Evolutionary conservation across 2,329 filamentous ascomycete species (phyloP).

Genomic region (Fusarium subtropicale): DNA sequence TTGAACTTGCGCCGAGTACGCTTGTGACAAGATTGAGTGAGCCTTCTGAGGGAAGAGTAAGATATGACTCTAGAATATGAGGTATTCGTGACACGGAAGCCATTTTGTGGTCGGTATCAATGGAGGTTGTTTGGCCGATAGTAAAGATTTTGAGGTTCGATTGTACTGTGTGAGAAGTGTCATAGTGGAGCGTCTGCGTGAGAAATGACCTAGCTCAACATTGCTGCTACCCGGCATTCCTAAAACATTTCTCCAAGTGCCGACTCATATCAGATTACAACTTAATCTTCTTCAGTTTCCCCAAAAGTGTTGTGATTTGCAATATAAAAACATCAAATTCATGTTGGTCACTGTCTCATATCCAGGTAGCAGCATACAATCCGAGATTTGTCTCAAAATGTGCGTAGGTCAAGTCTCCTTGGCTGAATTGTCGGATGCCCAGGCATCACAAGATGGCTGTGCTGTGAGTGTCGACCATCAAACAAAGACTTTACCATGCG

Average conservation of each 20-base stretch:
- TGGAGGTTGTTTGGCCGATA: conserved; percentile 17
- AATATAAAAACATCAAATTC: neutral
- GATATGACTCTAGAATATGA: conserved; percentile 72
- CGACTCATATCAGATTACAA: neutral
- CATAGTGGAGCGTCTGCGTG: conserved; percentile 16
- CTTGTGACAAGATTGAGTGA: conserved; percentile 75
- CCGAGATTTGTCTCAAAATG: neutral
- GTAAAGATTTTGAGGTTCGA: conserved; percentile 34
- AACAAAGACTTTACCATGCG: neutral
- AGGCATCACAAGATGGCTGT: neutral
- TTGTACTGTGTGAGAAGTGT: conserved; percentile 36
- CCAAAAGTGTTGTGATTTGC: too few relatives aligned
- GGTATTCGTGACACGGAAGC: conserved; percentile 65
- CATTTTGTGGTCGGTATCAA: conserved; percentile 19
- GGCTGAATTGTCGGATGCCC: neutral
- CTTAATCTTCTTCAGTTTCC: neutral
- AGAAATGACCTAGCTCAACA: neutral
- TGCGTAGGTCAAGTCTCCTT: neutral
- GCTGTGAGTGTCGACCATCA: neutral
- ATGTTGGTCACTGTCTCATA: neutral
- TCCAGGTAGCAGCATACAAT: neutral
- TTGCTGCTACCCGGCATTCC: neutral
- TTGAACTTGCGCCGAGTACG: conserved; percentile 72
- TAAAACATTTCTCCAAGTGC: neutral
- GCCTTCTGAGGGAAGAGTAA: conserved; percentile 66